Evolutionary conservation across 352 stramenopile species (phyloP).

Genomic region (Pythium folliculosum): DNA sequence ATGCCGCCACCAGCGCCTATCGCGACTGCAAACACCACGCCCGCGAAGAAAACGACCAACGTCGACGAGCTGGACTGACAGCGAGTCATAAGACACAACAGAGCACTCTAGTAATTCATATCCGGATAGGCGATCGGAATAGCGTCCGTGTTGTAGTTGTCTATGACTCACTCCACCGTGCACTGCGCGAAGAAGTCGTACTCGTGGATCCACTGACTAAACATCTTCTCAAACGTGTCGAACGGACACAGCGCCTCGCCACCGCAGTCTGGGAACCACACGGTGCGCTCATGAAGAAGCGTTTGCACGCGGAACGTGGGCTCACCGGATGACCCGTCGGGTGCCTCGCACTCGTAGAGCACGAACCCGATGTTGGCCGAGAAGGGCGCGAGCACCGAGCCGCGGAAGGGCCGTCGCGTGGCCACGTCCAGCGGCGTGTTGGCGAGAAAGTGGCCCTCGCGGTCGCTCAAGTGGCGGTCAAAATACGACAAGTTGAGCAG

Average conservation of each 20-base stretch:
- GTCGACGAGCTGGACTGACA: slow-evolving; percentile 54
- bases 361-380: slow-evolving; percentile 84
- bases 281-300: slow-evolving; percentile 66
- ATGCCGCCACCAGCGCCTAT: slow-evolving; percentile 28
- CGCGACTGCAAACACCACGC: neutral
- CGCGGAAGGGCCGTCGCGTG: slow-evolving; percentile 52
- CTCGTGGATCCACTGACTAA: slow-evolving; percentile 66
- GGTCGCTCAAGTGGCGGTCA: slow-evolving; percentile 54
- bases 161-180: slow-evolving; percentile 14
- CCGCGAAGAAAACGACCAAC: slow-evolving; percentile 36
- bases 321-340: neutral
- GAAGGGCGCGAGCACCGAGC: slow-evolving; percentile 66
- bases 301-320: slow-evolving; percentile 50
- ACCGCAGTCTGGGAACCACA: slow-evolving; percentile 55
- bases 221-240: slow-evolving; percentile 53
- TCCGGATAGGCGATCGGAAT: neutral
- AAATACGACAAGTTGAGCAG: slow-evolving; percentile 78
- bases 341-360: slow-evolving; percentile 59
- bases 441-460: slow-evolving; percentile 60
- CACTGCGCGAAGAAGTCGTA: slow-evolving; percentile 67
- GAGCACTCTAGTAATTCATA: neutral
- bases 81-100: neutral
- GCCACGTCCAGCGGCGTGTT: slow-evolving; percentile 57
- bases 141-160: neutral
- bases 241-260: slow-evolving; percentile 52